Conservation (phyloP, 2,329 filamentous ascomycete species). For the Aspergillus versicolor region DNA sequence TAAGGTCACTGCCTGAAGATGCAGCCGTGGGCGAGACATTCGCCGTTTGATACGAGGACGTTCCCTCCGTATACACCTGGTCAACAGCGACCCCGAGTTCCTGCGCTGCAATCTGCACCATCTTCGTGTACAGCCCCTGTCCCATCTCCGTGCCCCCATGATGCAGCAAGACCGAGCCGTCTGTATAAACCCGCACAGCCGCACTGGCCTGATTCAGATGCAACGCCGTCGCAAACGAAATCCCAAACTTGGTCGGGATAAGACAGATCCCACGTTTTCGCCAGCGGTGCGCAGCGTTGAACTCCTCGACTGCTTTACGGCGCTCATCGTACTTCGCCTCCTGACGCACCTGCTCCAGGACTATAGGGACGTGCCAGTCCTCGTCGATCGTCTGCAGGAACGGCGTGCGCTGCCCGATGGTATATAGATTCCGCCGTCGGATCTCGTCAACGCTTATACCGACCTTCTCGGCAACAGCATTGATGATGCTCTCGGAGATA, state of each 20-base stretch:
- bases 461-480: conserved; percentile 84
- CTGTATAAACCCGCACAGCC: conserved; percentile 94
- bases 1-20: conserved; percentile 89
- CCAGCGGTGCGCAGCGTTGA: conserved; percentile 88
- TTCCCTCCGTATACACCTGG: conserved; percentile 34
- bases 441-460: conserved; percentile 79
- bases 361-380: conserved; percentile 93
- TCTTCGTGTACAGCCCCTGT: conserved; percentile 95
- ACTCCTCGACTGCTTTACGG: conserved; percentile 68
- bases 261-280: conserved; percentile 85
- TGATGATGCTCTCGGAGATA: conserved; percentile 84
- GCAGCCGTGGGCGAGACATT: conserved; percentile 93
- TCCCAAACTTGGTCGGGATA: conserved; percentile 95
- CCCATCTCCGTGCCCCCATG: conserved; percentile 99
- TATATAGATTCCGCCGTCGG: conserved; percentile 87
- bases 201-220: conserved; percentile 97
- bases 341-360: conserved; percentile 85
- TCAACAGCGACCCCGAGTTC: conserved; percentile 69
- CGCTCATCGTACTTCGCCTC: conserved; percentile 72
- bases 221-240: conserved; percentile 84
- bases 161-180: conserved; percentile 86
- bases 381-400: conserved; percentile 43
- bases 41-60: conserved; percentile 91
- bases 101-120: conserved; percentile 92
- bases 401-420: conserved; percentile 30